Percentiles rank a stretch among this genome's conserved stretches.
Evolutionary conservation across 495 filamentous ascomycete genomes (phyloP).

Genomic region (Hypoxylon lienhwacheense): DNA sequence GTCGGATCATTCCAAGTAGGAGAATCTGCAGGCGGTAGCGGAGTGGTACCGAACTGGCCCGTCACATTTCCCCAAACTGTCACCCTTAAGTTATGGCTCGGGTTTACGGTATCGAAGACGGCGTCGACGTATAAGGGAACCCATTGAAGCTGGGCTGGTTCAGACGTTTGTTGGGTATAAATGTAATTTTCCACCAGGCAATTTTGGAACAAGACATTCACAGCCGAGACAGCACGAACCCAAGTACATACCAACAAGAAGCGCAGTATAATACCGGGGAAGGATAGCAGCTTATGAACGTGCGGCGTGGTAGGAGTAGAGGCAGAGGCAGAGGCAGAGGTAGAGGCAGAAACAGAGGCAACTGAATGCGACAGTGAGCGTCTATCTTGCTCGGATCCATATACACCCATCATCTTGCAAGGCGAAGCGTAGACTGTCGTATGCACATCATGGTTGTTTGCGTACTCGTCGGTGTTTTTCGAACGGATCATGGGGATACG

Average conservation of each 20-base stretch:
- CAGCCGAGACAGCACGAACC: constrained; percentile 51
- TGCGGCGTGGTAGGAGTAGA: constrained; percentile 7
- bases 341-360: too few species aligned
- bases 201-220: constrained; percentile 76
- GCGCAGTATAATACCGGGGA: constrained; percentile 6
- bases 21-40: constrained; percentile 57
- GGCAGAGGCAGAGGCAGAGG: background rate
- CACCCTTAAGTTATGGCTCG: constrained; percentile 69
- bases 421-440: constrained; percentile 8
- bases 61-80: constrained; percentile 91
- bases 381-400: constrained; percentile 10
- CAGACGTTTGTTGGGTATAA: constrained; percentile 46
- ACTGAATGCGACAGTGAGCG: constrained; percentile 4
- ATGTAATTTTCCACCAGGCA: constrained; percentile 68
- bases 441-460: constrained; percentile 27
- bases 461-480: constrained; percentile 23
- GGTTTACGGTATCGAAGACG: constrained; percentile 62
- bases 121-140: constrained; percentile 72
- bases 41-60: constrained; percentile 52
- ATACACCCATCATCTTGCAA: constrained; percentile 20
- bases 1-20: constrained; percentile 59
- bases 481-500: constrained; percentile 22
- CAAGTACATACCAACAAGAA: constrained; percentile 36
- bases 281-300: background rate
- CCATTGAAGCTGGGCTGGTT: constrained; percentile 68